Evolutionary conservation across 306 rosid species (phyloP).

Genomic region (Styphnolobium japonicum): DNA sequence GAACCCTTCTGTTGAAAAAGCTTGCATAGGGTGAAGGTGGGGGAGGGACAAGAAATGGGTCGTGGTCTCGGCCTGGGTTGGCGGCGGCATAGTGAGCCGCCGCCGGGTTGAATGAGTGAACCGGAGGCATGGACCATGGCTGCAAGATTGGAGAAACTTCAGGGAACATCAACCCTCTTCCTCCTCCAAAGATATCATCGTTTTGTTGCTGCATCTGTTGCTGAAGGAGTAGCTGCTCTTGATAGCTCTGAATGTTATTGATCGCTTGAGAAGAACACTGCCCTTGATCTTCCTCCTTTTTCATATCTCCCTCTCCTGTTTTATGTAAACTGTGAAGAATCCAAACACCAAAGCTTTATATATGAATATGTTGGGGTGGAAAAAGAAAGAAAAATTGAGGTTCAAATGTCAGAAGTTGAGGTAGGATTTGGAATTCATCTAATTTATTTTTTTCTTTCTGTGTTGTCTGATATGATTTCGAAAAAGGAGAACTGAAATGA

Average conservation of each 20-base stretch:
- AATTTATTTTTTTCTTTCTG: neutral
- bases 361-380: neutral
- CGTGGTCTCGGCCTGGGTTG: constrained; percentile 44
- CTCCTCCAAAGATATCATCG: constrained; percentile 38
- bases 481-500: neutral
- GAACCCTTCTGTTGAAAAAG: constrained; percentile 60
- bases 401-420: constrained; percentile 15
- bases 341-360: constrained; percentile 10
- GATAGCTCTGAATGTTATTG: constrained; percentile 53
- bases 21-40: constrained; percentile 50
- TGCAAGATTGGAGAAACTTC: constrained; percentile 52
- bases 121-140: constrained; percentile 70
- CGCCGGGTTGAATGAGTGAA: constrained; percentile 47
- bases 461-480: constrained; percentile 25
- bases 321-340: neutral
- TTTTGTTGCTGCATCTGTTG: constrained; percentile 53
- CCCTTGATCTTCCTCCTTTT: constrained; percentile 59
- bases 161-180: constrained; percentile 49
- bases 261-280: constrained; percentile 60
- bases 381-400: constrained; percentile 7
- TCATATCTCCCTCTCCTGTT: constrained; percentile 43
- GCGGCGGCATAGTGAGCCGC: constrained; percentile 24
- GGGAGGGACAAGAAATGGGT: constrained; percentile 52
- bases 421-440: neutral
- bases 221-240: constrained; percentile 64